Conservation (phyloP, 176 grass and related monocot species). For the Oryza punctata region DNA sequence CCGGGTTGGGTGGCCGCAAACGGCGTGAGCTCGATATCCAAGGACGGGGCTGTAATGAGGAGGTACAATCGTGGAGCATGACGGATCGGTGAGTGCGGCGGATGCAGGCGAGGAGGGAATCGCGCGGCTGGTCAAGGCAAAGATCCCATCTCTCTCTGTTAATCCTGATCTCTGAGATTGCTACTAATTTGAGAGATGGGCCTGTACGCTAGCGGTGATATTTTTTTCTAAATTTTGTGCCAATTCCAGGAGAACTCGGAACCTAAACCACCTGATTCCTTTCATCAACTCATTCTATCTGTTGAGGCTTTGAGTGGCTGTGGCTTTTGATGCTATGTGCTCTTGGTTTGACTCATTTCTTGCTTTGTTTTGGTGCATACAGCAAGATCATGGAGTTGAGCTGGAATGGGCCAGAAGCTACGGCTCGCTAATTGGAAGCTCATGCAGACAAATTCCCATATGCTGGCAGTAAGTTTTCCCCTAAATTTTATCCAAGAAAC, state of each 20-base stretch:
- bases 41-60: no score
- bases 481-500: not conserved
- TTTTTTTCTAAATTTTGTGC: not conserved
- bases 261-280: not conserved
- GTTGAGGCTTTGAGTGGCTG: not conserved
- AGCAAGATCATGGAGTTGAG: slow-evolving; percentile 45
- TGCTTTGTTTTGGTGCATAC: slow-evolving; percentile 24
- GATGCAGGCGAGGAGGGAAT: no score
- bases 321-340: slow-evolving; percentile 3
- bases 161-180: not conserved
- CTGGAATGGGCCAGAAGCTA: slow-evolving; percentile 48
- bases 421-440: slow-evolving; percentile 53
- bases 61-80: no score
- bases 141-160: not conserved
- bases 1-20: no score
- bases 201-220: not conserved
- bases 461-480: slow-evolving; percentile 39
- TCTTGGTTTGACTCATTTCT: slow-evolving; percentile 10
- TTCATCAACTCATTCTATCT: not conserved
- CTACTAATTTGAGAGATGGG: not conserved
- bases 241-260: slow-evolving; percentile 43
- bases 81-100: not conserved
- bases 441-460: slow-evolving; percentile 43
- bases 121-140: slow-evolving; percentile 39
- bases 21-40: no score